These are phyloP conservation scores for Casuarina glauca DNA, from an alignment of 306 rosid species.

Conservation along the genomic window DNA sequence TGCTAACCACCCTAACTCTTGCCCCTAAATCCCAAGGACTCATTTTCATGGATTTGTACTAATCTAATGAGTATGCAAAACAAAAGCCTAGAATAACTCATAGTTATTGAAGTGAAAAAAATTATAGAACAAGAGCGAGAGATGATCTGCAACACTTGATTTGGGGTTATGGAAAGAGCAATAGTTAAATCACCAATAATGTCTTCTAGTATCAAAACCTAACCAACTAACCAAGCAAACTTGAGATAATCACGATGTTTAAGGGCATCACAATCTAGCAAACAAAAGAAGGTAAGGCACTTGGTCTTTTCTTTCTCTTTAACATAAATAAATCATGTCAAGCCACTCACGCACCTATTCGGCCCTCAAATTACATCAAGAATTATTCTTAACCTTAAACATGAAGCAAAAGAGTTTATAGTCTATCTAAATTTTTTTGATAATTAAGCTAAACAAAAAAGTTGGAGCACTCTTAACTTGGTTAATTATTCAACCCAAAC, in stretches of 20 bases:
- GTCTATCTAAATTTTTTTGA: not conserved
- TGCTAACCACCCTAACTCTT: not conserved
- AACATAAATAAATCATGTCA: not conserved
- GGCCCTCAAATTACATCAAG: not conserved
- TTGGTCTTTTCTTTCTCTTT: slow-evolving; percentile 2
- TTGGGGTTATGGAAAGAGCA: slow-evolving; percentile 94
- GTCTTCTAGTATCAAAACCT: slow-evolving; percentile 88
- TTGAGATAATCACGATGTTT: slow-evolving; percentile 37
- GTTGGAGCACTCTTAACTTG: too few species aligned
- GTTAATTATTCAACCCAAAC: not conserved
- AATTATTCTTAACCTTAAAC: not conserved
- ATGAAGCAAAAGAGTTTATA: not conserved
- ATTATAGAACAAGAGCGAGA: not conserved
- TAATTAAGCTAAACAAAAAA: not conserved
- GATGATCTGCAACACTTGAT: slow-evolving; percentile 53
- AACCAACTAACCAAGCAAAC: slow-evolving; percentile 93
- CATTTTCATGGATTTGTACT: not conserved
- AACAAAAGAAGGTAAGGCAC: slow-evolving; percentile 8
- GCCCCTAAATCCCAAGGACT: not conserved
- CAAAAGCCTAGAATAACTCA: not conserved
- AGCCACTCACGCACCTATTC: not conserved
- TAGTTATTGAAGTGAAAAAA: not conserved
- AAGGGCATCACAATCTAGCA: slow-evolving; percentile 4
- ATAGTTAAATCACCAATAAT: slow-evolving; percentile 89
- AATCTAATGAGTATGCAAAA: not conserved